Percentiles rank a stretch among this genome's conserved stretches.
These are phyloP conservation scores for Rhizomucor miehei DNA, from an alignment of 371 early-diverging fungal species.

Conservation along the genomic window DNA sequence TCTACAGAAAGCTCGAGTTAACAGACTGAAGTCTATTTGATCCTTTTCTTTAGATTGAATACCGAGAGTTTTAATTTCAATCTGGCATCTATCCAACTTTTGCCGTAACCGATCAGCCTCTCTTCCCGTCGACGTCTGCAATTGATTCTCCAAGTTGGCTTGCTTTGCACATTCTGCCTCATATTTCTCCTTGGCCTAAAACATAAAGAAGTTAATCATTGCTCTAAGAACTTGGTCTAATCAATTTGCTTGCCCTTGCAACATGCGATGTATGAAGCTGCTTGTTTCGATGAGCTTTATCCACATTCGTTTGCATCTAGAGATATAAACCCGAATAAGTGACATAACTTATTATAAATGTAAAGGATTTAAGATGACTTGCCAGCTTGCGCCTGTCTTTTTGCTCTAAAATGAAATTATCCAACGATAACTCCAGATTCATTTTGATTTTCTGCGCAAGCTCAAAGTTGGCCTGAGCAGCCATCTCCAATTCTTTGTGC, in stretches of 20 bases:
- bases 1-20: constrained; percentile 33
- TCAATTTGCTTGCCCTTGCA: constrained; percentile 27
- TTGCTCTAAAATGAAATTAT: constrained; percentile 80
- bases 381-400: constrained; percentile 70
- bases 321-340: no score
- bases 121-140: constrained; percentile 22
- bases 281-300: constrained; percentile 55
- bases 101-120: constrained; percentile 35
- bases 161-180: constrained; percentile 60
- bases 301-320: constrained; percentile 48
- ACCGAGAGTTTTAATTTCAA: constrained; percentile 37
- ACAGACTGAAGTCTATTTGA: no score
- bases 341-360: no score
- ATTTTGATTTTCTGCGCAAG: constrained; percentile 75
- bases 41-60: background rate
- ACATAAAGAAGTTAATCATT: background rate
- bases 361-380: constrained; percentile 7
- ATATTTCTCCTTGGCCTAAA: constrained; percentile 66
- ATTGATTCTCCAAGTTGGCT: constrained; percentile 27
- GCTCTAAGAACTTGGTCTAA: no score
- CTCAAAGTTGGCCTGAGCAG: constrained; percentile 74
- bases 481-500: constrained; percentile 75
- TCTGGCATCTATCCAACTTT: constrained; percentile 32
- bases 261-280: constrained; percentile 43
- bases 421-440: constrained; percentile 70